Base-by-base conservation (phyloP, 106 monocot genomes). In the Amphibolis antarctica region DNA sequence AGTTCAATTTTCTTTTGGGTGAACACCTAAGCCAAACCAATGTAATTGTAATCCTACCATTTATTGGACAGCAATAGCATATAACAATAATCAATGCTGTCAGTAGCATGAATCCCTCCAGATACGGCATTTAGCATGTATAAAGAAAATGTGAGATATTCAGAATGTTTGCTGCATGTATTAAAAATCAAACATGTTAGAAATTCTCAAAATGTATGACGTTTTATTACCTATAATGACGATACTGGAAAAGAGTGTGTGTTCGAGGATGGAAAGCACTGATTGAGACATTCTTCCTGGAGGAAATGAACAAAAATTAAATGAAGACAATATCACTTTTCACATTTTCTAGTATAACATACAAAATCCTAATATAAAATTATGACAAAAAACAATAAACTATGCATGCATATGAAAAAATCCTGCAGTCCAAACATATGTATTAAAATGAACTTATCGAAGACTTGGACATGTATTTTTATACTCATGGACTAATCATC, bases 221-320 rank as follows among this genome's bases (percentile, higher is more conserved):
- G 26, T 57, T 28, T 14, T 7, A 63, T 48, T 63, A 98, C 98
- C 98, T 85, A 74, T 98, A 98, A 58, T 88, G 75, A 57, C 87
- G 82, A 55, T 98, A 98, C 64, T 98, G 98, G 72, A 98, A 98
- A 73, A 98, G 98, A 45, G 98, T 78, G 0, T 74, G 76, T 45
- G 91, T 80, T 75, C 83, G 73, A 64, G 98, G 85, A 63, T 80
- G 80, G 48, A 85, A 98, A 11, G 84, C 82, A 74, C 77, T 88
- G 9, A 63, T 72, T 5, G 98, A 78, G 53, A 85, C 48, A 65
- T 81, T 83, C 11, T 23, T 44, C 98, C 98, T 98, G 73, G 26
- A 74, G n/a, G 68, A 75, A 49, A 66, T n/a, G 0, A 26, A 22
- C 20, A 61, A 42, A 19, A 17, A 21, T 29, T 29, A 43, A 17